A percentile compares a stretch with the other conserved stretches of the same genome.
Conservation (phyloP, 306 rosid genomes). For the Begonia fuchsioides region DNA sequence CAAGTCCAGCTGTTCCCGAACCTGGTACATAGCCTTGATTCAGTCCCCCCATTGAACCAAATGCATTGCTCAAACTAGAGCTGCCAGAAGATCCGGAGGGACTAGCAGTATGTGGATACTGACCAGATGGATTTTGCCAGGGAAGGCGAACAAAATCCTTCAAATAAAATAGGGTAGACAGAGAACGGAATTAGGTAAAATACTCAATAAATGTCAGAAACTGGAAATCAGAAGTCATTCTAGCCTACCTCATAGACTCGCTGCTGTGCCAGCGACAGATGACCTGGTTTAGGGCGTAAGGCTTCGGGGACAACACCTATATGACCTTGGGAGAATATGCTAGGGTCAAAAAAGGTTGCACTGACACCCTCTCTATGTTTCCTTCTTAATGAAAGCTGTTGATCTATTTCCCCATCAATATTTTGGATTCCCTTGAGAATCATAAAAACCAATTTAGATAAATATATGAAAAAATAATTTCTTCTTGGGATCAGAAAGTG, state of each 20-base stretch:
- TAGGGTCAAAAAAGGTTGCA: constrained; percentile 65
- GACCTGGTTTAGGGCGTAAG: constrained; percentile 97
- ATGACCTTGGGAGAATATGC: constrained; percentile 66
- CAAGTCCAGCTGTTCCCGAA: constrained; percentile 44
- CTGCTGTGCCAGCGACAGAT: constrained; percentile 73
- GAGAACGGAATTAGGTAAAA: background rate
- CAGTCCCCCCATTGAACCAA: constrained; percentile 40
- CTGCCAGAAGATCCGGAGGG: constrained; percentile 36
- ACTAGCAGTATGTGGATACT: constrained; percentile 54
- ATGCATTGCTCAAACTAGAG: constrained; percentile 41
- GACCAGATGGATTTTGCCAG: constrained; percentile 84
- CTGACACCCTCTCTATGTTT: constrained; percentile 78
- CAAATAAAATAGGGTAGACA: constrained; percentile 9
- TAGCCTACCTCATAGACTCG: constrained; percentile 83
- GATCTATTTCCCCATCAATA: constrained; percentile 76
- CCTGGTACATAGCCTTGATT: constrained; percentile 47
- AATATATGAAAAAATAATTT: background rate
- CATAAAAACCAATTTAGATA: constrained; percentile 2
- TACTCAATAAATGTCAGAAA: constrained; percentile 3
- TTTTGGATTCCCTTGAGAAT: constrained; percentile 63
- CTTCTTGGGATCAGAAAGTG: too few species aligned
- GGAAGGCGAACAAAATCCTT: constrained; percentile 98
- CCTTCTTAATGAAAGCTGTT: constrained; percentile 78
- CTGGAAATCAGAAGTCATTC: constrained; percentile 8
- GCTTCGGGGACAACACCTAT: constrained; percentile 89